Percentiles rank a stretch among this genome's conserved stretches.
Conservation (phyloP, 352 stramenopile species). For the Peronospora belbahrii region DNA sequence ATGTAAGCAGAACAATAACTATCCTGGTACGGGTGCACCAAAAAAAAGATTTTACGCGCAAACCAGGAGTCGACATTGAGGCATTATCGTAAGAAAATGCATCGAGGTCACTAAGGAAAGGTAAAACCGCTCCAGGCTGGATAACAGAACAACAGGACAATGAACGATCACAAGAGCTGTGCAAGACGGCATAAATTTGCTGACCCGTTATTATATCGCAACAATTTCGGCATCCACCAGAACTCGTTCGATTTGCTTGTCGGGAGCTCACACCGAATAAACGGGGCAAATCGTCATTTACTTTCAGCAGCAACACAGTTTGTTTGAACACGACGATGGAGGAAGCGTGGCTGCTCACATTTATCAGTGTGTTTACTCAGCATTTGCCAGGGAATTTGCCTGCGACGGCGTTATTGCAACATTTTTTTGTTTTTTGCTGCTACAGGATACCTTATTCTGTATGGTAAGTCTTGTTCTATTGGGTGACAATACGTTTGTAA, state of each 20-base stretch:
- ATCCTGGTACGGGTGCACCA: slow-evolving; percentile 91
- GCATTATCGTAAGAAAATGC: no score
- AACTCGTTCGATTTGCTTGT: slow-evolving; percentile 91
- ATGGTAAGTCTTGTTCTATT: slow-evolving; percentile 68
- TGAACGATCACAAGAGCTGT: slow-evolving; percentile 87
- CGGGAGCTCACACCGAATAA: slow-evolving; percentile 63
- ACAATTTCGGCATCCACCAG: slow-evolving; percentile 93
- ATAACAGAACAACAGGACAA: no score
- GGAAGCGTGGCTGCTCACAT: slow-evolving; percentile 35
- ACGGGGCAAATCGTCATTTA: slow-evolving; percentile 71
- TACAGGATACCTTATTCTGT: slow-evolving; percentile 64
- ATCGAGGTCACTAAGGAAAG: no score
- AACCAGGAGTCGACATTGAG: no score
- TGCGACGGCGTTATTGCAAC: slow-evolving; percentile 58
- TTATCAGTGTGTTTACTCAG: slow-evolving; percentile 62
- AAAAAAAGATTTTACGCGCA: slow-evolving; percentile 94
- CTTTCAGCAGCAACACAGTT: slow-evolving; percentile 79
- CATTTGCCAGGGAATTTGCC: slow-evolving; percentile 47
- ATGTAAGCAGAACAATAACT: slow-evolving; percentile 89
- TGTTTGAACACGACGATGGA: slow-evolving; percentile 59
- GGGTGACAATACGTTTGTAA: slow-evolving; percentile 81
- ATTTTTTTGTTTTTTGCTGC: slow-evolving; percentile 35
- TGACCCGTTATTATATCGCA: slow-evolving; percentile 92
- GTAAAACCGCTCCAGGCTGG: no score
- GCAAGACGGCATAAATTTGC: slow-evolving; percentile 91